phyloP scores from a whole-genome alignment of 352 stramenopile species.

The Blastocystis sp. region DNA sequence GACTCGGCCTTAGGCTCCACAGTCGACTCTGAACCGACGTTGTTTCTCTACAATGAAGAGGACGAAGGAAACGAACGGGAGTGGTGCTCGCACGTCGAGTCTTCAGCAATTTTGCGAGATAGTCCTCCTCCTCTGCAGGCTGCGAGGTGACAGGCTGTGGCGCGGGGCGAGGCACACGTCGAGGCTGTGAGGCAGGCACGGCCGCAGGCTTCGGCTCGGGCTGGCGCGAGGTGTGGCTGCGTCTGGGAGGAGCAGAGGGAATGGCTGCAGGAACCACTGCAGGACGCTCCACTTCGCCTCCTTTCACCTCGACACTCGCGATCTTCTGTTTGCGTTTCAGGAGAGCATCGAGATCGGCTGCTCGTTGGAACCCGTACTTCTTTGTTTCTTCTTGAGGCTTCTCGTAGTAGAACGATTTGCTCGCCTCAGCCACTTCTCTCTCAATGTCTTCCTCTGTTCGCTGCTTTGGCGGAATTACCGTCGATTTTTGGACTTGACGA shows the following conservation, averaged over 20 bases:
- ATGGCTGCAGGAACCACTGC: not conserved
- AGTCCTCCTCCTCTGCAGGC: not conserved
- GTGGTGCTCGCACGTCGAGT: not conserved
- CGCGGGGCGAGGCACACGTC: not conserved
- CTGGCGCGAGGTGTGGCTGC: not conserved
- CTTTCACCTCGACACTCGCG: conserved; percentile 3
- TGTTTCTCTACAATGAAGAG: too few species aligned
- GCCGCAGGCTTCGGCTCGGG: not conserved
- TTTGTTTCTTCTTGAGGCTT: conserved; percentile 10
- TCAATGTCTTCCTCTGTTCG: conserved; percentile 22
- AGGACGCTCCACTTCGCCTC: not conserved
- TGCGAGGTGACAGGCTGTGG: not conserved
- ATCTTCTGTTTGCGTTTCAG: conserved; percentile 53
- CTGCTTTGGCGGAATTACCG: not conserved
- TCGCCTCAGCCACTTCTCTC: not conserved
- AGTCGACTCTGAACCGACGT: not conserved
- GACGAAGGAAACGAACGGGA: not conserved
- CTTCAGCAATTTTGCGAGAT: not conserved
- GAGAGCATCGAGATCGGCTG: not conserved
- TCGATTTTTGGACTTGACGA: conserved; percentile 36
- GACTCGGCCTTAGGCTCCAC: not conserved
- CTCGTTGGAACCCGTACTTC: conserved; percentile 31
- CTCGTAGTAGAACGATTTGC: not conserved
- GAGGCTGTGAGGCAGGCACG: not conserved
- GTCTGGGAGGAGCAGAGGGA: not conserved